Evolutionary conservation across 768 basidiomycete genomes (phyloP).

Genomic region (Pleurotus citrinopileatus): DNA sequence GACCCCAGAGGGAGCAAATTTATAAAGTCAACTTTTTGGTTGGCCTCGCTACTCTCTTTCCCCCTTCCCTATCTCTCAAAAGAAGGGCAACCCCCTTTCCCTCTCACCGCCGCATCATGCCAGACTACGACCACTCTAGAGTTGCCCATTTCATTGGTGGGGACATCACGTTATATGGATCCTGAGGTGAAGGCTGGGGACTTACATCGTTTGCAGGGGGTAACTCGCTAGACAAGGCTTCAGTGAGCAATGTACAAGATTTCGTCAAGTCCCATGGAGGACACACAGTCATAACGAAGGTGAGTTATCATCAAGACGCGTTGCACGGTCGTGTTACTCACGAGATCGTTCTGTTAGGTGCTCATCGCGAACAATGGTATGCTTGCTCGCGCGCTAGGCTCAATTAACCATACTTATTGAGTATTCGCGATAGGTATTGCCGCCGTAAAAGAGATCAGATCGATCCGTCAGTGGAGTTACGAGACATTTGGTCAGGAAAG

Average conservation of each 20-base stretch:
- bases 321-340: slow-evolving; percentile 4
- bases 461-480: slow-evolving; percentile 99
- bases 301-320: slow-evolving; percentile 29
- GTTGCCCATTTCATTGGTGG: slow-evolving; percentile 54
- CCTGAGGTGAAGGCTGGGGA: slow-evolving; percentile 15
- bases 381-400: slow-evolving; percentile 12
- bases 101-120: slow-evolving; percentile 31
- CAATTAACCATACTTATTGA: slow-evolving; percentile 12
- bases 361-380: slow-evolving; percentile 98
- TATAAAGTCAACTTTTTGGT: slow-evolving; percentile 1
- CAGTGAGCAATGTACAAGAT: slow-evolving; percentile 76
- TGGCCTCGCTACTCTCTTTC: not conserved
- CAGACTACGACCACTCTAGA: slow-evolving; percentile 51
- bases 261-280: slow-evolving; percentile 91
- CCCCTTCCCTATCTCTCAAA: not conserved
- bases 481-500: slow-evolving; percentile 97
- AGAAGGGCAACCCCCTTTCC: slow-evolving; percentile 7
- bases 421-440: slow-evolving; percentile 76
- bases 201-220: slow-evolving; percentile 59
- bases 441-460: slow-evolving; percentile 98
- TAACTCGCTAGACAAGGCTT: slow-evolving; percentile 85
- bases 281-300: slow-evolving; percentile 98
- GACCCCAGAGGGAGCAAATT: slow-evolving; percentile 9
- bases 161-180: slow-evolving; percentile 14
- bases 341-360: slow-evolving; percentile 50